Conservation (phyloP, 2,329 filamentous ascomycete genomes). For the Thelonectria olida region DNA sequence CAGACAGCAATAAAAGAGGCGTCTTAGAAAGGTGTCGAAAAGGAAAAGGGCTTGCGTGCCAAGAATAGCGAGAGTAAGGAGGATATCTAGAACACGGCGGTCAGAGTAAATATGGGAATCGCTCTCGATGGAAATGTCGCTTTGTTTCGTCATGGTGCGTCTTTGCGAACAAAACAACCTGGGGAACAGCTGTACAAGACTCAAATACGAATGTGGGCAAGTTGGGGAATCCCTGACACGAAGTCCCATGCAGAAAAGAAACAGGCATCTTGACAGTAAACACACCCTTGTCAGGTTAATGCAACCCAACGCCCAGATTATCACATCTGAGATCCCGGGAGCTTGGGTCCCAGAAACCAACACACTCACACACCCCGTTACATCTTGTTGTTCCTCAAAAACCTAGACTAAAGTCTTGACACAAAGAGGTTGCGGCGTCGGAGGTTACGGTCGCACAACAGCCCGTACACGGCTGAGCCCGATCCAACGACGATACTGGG, state of each 20-base stretch:
- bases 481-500: constrained; percentile 22
- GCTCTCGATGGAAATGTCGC: neutral
- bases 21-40: neutral
- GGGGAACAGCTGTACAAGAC: constrained; percentile 19
- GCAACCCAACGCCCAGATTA: constrained; percentile 31
- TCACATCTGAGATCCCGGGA: constrained; percentile 38
- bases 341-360: constrained; percentile 37
- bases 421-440: constrained; percentile 29
- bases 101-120: neutral
- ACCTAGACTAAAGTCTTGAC: constrained; percentile 10
- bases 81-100: neutral
- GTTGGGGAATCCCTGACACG: constrained; percentile 18
- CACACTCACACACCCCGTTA: neutral
- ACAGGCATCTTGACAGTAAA: constrained; percentile 28
- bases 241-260: constrained; percentile 14
- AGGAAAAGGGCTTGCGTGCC: neutral
- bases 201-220: constrained; percentile 31
- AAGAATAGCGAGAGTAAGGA: neutral
- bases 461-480: constrained; percentile 19
- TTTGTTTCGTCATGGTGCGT: constrained; percentile 7
- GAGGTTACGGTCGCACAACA: constrained; percentile 29
- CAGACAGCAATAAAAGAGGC: neutral
- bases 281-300: constrained; percentile 32
- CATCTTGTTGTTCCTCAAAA: neutral
- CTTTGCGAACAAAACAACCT: neutral